phyloP scores from a whole-genome alignment of 257 asterid species.

The Solanum bulbocastanum region DNA sequence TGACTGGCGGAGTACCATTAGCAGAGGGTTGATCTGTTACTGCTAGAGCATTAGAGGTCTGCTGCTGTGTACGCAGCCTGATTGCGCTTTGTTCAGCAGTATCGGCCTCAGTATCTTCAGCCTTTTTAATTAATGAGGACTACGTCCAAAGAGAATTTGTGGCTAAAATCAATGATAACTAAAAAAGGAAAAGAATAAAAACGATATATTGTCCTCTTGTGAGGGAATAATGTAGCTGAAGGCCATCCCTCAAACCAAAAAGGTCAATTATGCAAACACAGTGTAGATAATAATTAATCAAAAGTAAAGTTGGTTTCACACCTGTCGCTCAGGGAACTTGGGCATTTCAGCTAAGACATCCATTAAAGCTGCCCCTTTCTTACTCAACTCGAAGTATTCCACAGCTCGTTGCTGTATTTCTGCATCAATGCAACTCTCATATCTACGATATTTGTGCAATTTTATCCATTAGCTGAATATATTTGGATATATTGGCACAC shows the following conservation, averaged over 20 bases:
- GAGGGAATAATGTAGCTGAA: neutral
- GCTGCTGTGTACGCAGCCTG: constrained; percentile 68
- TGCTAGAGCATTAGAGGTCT: constrained; percentile 67
- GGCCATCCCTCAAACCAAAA: constrained; percentile 11
- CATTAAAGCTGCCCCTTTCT: constrained; percentile 78
- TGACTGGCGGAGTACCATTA: constrained; percentile 54
- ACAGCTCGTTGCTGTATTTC: constrained; percentile 95
- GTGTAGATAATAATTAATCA: neutral
- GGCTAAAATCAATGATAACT: neutral
- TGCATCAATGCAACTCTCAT: constrained; percentile 88
- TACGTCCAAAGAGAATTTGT: constrained; percentile 19
- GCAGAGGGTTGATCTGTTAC: constrained; percentile 67
- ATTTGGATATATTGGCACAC: constrained; percentile 7
- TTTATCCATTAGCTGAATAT: neutral
- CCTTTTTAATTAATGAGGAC: constrained; percentile 80
- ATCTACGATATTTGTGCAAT: constrained; percentile 31
- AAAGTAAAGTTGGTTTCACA: constrained; percentile 1
- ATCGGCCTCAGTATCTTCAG: constrained; percentile 88
- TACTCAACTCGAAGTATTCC: constrained; percentile 78
- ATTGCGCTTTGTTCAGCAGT: constrained; percentile 97
- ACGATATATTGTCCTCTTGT: neutral
- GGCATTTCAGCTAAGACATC: constrained; percentile 97
- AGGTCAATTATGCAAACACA: neutral
- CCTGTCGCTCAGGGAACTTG: constrained; percentile 96
- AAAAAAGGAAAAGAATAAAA: neutral